phyloP scores from a whole-genome alignment of 2,329 filamentous ascomycete genomes.

The Trichoderma cornu-damae region DNA sequence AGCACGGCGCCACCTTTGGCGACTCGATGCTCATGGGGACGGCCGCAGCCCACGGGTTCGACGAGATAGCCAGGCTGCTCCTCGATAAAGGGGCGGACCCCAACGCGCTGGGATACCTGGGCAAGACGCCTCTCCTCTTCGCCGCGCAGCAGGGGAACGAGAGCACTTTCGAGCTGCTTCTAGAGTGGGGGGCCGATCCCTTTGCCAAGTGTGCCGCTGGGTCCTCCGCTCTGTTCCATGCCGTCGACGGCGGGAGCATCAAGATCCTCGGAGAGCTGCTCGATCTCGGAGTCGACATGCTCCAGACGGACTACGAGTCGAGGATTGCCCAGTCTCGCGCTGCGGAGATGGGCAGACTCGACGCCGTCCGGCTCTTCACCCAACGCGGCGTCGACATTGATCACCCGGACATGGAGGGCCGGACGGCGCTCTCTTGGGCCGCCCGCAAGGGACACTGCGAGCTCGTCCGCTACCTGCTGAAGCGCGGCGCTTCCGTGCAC shows the following conservation, averaged over 20 bases:
- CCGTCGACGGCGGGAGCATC: background rate
- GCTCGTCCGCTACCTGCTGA: conserved; percentile 1
- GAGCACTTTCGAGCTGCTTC: background rate
- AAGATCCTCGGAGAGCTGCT: background rate
- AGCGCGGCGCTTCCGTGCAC: background rate
- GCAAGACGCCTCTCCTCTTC: conserved; percentile 7
- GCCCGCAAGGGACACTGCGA: background rate
- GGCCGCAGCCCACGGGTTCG: background rate
- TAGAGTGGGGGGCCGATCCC: conserved; percentile 1
- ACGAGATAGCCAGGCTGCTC: conserved; percentile 1
- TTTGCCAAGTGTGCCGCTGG: background rate
- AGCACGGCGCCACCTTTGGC: background rate
- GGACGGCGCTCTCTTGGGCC: conserved; percentile 9
- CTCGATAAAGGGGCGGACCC: conserved; percentile 1
- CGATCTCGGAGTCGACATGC: background rate
- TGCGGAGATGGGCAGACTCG: background rate
- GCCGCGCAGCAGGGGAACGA: conserved; percentile 1
- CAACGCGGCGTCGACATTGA: conserved; percentile 1
- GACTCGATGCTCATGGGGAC: background rate
- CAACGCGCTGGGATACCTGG: background rate
- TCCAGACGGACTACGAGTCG: background rate
- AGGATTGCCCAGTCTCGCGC: background rate
- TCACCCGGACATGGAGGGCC: background rate
- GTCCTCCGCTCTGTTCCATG: conserved; percentile 1
- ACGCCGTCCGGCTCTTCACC: background rate